Base-by-base conservation (phyloP, 495 filamentous ascomycete genomes). In the Lasiosphaeria ovina region DNA sequence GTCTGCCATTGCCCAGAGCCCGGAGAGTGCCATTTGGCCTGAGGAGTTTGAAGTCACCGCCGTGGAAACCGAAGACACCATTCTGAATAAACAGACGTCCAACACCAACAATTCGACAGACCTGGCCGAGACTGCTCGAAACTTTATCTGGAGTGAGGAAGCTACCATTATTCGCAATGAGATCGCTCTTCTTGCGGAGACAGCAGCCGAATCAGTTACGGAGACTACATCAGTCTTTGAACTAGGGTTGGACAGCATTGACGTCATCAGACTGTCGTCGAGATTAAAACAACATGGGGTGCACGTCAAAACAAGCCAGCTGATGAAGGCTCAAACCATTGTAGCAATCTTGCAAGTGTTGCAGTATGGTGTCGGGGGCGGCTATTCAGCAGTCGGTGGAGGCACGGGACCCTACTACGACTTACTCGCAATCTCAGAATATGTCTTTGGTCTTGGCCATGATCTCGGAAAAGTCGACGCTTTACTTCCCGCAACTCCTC, bases 321-420 rank as follows among this genome's bases (percentile, higher is more conserved):
- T 95, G 51, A 87, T 93, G 81, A 84, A 80, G 60, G 77, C 76
- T n/a, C 83, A 85, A 51, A 90, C 84, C 1, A 82, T 94, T 31
- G n/a, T 32, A 2, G 54, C 36, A 32, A 35, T 66, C 6, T 1
- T 63, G 35, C 57, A 49, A 34, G 33, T 51, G 3, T n/a, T 57
- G 9, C 10, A 60, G 6, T 6, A 35, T 0, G 17, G 24, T 2
- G 4, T 31, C 7, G 0, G 36, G 6, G 47, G 44, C 1, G 45
- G 48, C 14, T 2, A 36, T 58, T 14, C 7, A 17, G 10, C 10
- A 11, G 38, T 24, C 5, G 35, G 48, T 3, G 55, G 34, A 45
- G 45, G 32, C 12, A 5, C 40, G 2, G 34, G 4, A 11, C 3
- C n/a, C 1, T 0, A n/a, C 16, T 3, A 40, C 31, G 11, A n/a